These are phyloP conservation scores for Phanerochaete sordida DNA, from an alignment of 768 basidiomycete species.

Conservation along the genomic window DNA sequence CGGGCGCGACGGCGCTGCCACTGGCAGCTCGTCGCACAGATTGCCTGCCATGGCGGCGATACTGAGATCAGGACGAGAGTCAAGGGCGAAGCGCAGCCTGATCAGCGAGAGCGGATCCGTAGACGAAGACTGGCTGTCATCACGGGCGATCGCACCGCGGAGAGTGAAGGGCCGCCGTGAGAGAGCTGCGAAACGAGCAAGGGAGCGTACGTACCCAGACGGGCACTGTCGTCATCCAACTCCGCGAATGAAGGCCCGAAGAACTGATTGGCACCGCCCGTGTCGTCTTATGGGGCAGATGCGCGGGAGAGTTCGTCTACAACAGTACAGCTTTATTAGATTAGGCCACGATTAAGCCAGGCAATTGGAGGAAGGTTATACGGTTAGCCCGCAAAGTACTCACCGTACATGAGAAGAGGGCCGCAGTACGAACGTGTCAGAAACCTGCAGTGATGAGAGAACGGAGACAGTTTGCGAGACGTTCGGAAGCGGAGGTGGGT, in stretches of 20 bases:
- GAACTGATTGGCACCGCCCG: not conserved
- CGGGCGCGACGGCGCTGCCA: too few species aligned
- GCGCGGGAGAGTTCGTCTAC: not conserved
- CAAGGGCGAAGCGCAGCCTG: not conserved
- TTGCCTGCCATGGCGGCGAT: too few species aligned
- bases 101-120: not conserved
- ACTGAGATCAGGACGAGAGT: not conserved
- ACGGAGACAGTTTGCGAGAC: too few species aligned
- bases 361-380: too few species aligned
- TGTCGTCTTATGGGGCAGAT: not conserved
- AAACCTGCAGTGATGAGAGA: too few species aligned
- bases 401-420: not conserved
- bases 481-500: too few species aligned
- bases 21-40: too few species aligned
- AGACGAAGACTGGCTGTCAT: too few species aligned
- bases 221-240: not conserved
- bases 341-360: too few species aligned
- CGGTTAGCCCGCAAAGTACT: too few species aligned
- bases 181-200: not conserved
- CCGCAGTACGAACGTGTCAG: not conserved
- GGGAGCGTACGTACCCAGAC: not conserved
- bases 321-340: not conserved
- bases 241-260: not conserved
- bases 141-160: not conserved
- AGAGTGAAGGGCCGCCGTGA: not conserved